Conservation (phyloP, 345 rosid species). For the Pugionium cornutum region DNA sequence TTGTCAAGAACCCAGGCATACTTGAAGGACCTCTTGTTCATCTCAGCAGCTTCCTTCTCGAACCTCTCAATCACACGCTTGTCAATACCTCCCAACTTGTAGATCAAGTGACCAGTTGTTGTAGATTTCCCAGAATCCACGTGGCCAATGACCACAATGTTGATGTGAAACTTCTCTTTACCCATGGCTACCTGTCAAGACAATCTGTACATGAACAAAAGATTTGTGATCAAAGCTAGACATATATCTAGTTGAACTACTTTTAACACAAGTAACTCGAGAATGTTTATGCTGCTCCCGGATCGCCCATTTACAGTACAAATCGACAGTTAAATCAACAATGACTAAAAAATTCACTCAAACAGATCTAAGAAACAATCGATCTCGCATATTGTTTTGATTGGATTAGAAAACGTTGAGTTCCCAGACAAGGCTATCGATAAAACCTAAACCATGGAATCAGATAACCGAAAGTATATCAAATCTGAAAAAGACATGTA, state of each 20-base stretch:
- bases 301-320: neutral
- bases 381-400: neutral
- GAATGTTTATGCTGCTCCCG: neutral
- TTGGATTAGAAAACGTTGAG: neutral
- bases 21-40: constrained; percentile 86
- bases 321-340: too few species aligned
- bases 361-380: constrained; percentile 39
- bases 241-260: neutral
- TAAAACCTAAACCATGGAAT: neutral
- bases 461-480: neutral
- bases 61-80: constrained; percentile 86
- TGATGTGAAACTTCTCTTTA: constrained; percentile 74
- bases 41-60: constrained; percentile 89
- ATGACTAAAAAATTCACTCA: too few species aligned
- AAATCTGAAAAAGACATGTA: neutral
- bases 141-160: constrained; percentile 80
- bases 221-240: too few species aligned
- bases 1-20: constrained; percentile 84
- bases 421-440: neutral
- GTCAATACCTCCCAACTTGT: constrained; percentile 86
- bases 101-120: constrained; percentile 77
- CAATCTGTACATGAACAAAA: neutral
- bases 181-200: constrained; percentile 48
- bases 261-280: neutral
- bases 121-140: constrained; percentile 83